Evolutionary conservation across 2,329 filamentous ascomycete species (phyloP), one percentile per base, ranked within the genome.

Genomic region (Blastomyces silverae): DNA sequence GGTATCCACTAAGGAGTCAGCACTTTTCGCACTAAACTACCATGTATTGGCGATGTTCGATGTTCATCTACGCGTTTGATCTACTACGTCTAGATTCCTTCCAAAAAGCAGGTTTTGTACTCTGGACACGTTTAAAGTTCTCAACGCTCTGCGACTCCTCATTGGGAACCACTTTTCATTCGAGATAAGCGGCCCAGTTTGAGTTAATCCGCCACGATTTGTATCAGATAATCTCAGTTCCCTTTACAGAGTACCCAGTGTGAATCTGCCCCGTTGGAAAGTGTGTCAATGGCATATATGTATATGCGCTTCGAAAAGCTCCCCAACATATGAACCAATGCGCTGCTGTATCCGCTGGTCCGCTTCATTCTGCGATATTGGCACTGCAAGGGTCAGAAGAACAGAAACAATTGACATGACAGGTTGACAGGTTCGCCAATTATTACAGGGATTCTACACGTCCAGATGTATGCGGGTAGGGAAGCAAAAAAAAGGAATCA

Each of bases 371-470:
- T 42, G 37, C 44, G 31, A 37, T 11, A 10, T 57, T 20, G 11
- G 17, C 7, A 20, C n/a, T 58, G 56, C 56, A 44, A 44, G 37
- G 56, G 56, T 58, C n/a, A 17, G 31, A 58, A 58, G 56, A 58
- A 58, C 44, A 42, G n/a, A 42, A 44, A 20, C n/a, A 58, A 22
- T n/a, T 37, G 37, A 25, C 56, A 58, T 58, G 56, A 37, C 37
- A 58, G n/a, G 37, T 22, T 58, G 56, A 25, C 56, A 28, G 37
- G 25, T 11, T 58, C 13, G 56, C n/a, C 37, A 22, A 56, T 56
- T 56, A 56, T 56, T 37, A 22, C 53, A n/a, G 11, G 20, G 34
- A 11, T 56, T 56, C 53, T 28, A 52, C 22, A 50, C 48, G n/a
- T 28, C 15, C 17, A 37, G 28, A 56, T 37, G 28, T 34, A 56